A percentile compares a stretch with the other conserved stretches of the same genome.
Evolutionary conservation across 1,139 yeast species (phyloP).

Genomic region (Lodderomyces orthopsilosis): DNA sequence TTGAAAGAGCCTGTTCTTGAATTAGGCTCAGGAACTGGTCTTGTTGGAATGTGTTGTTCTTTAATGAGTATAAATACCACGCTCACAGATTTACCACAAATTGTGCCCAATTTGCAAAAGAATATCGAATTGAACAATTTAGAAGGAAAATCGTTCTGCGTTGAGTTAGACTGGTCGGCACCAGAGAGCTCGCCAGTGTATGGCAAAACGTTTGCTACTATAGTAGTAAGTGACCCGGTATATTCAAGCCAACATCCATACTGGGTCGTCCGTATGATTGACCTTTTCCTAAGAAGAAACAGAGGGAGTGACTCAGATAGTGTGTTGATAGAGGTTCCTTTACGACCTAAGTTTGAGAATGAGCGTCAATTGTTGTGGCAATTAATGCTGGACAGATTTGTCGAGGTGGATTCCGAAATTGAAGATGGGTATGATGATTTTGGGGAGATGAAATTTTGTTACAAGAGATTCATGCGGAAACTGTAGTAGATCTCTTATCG

Average conservation of each 20-base stretch:
- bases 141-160: conserved; percentile 24
- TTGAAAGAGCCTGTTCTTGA: conserved; percentile 57
- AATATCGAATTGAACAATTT: conserved; percentile 56
- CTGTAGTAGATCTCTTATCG: background rate
- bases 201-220: conserved; percentile 45
- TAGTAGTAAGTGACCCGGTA: conserved; percentile 82
- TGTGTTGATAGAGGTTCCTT: conserved; percentile 71
- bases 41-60: conserved; percentile 72
- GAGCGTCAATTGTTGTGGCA: conserved; percentile 64
- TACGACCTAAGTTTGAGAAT: conserved; percentile 61
- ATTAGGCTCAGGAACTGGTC: conserved; percentile 92
- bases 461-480: conserved; percentile 36
- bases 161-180: conserved; percentile 74
- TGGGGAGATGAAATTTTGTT: conserved; percentile 66
- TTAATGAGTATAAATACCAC: conserved; percentile 48
- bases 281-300: conserved; percentile 34
- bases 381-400: conserved; percentile 37
- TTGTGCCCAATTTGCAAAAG: conserved; percentile 59
- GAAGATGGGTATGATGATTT: conserved; percentile 83
- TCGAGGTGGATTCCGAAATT: conserved; percentile 22
- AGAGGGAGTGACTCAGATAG: background rate
- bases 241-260: conserved; percentile 80
- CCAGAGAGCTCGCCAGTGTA: conserved; percentile 37
- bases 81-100: conserved; percentile 78
- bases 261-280: conserved; percentile 62